Conservation (phyloP, 2,329 filamentous ascomycete genomes). For the Fusarium dimerum region DNA sequence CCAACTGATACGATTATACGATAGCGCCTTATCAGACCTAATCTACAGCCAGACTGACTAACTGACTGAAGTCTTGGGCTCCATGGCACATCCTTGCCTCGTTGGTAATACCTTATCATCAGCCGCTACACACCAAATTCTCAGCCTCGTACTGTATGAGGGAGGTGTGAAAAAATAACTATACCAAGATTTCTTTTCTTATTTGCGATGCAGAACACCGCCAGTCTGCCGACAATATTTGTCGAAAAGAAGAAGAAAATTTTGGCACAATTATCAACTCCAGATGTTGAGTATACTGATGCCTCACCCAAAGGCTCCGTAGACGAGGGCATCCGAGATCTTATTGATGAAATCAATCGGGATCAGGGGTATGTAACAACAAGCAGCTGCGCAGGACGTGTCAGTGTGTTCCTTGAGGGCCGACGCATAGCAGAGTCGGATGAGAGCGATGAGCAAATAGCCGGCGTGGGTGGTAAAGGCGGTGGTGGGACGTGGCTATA, state of each 20-base stretch:
- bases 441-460: conserved; percentile 38
- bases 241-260: conserved; percentile 70
- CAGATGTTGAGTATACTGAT: conserved; percentile 74
- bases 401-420: conserved; percentile 88
- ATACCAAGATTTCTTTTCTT: conserved; percentile 16
- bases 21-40: conserved; percentile 10
- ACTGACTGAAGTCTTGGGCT: conserved; percentile 7
- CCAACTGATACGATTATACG: neutral
- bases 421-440: conserved; percentile 41
- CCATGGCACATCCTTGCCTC: conserved; percentile 7
- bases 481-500: conserved; percentile 83
- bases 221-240: conserved; percentile 46
- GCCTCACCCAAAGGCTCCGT: conserved; percentile 86
- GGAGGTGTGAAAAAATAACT: too few relatives aligned
- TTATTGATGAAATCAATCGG: conserved; percentile 78
- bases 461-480: conserved; percentile 80
- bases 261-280: conserved; percentile 66
- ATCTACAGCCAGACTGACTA: neutral
- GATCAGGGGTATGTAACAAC: conserved; percentile 81
- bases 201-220: conserved; percentile 32
- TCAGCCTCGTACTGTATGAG: conserved; percentile 21
- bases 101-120: conserved; percentile 2
- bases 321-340: conserved; percentile 72
- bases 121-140: conserved; percentile 17
- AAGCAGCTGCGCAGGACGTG: conserved; percentile 86